A percentile compares a stretch with the other conserved stretches of the same genome.
Evolutionary conservation across 2,329 filamentous ascomycete species (phyloP).

Genomic region (Penicillium hordei): DNA sequence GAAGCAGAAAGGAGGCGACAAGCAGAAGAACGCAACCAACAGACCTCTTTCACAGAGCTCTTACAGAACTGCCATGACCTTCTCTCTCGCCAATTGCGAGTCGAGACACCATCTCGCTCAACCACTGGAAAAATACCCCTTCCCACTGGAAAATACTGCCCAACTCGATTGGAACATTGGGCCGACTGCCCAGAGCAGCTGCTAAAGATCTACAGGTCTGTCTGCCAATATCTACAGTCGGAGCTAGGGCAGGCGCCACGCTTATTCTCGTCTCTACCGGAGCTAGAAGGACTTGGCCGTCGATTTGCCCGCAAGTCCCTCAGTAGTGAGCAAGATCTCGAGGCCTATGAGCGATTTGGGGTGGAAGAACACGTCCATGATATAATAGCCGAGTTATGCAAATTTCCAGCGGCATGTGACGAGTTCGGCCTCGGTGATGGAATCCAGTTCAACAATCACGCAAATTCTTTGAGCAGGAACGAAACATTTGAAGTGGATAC

Average conservation of each 20-base stretch:
- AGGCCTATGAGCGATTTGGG: neutral
- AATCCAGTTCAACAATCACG: slow-evolving; percentile 16
- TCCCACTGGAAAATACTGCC: neutral
- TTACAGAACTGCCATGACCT: neutral
- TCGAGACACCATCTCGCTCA: neutral
- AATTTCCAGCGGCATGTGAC: slow-evolving; percentile 23
- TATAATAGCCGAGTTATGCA: slow-evolving; percentile 28
- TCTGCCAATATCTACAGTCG: neutral
- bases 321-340: neutral
- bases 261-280: neutral
- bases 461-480: neutral
- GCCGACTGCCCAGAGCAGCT: neutral
- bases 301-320: neutral
- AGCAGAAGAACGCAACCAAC: neutral
- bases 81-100: neutral
- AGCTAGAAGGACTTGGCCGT: neutral
- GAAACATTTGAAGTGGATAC: neutral
- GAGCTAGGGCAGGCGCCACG: neutral
- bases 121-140: neutral
- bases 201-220: neutral
- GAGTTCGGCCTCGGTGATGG: slow-evolving; percentile 22
- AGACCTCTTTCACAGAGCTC: neutral
- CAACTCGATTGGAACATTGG: neutral
- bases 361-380: slow-evolving; percentile 5
- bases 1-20: too few relatives aligned